Evolutionary conservation across 176 grass and related monocot species (phyloP).

Genomic region (Eleusine coracana): DNA sequence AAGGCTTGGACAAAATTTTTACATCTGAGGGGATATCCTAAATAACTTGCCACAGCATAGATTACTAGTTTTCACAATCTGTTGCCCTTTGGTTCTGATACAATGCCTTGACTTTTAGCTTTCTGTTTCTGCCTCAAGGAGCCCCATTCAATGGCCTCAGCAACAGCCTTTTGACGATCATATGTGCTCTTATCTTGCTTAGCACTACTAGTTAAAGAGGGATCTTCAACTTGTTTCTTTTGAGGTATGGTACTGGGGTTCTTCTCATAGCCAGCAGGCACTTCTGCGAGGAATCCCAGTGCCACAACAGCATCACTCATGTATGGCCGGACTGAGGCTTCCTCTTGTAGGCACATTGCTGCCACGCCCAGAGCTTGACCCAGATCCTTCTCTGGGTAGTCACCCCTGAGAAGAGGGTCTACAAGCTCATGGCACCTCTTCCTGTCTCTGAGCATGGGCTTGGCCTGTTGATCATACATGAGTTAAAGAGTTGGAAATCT

Average conservation of each 20-base stretch:
- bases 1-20: conserved; percentile 29
- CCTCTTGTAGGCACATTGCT: conserved; percentile 89
- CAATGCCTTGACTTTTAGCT: conserved; percentile 29
- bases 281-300: conserved; percentile 59
- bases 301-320: conserved; percentile 80
- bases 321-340: conserved; percentile 60
- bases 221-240: conserved; percentile 33
- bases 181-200: conserved; percentile 37
- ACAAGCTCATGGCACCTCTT: conserved; percentile 60
- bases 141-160: conserved; percentile 66
- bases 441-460: conserved; percentile 72
- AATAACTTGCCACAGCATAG: conserved; percentile 3
- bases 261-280: conserved; percentile 28
- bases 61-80: conserved; percentile 24
- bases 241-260: conserved; percentile 15
- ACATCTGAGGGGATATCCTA: conserved; percentile 32
- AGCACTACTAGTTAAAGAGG: neutral
- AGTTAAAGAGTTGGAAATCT: conserved; percentile 34
- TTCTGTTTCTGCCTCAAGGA: conserved; percentile 52
- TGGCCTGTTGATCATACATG: conserved; percentile 55
- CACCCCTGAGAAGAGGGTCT: conserved; percentile 72
- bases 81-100: conserved; percentile 29
- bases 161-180: conserved; percentile 51
- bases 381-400: conserved; percentile 66
- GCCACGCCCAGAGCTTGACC: conserved; percentile 75